Base-by-base conservation (phyloP, 2,329 filamentous ascomycete genomes). In the Fusarium cicatricum region DNA sequence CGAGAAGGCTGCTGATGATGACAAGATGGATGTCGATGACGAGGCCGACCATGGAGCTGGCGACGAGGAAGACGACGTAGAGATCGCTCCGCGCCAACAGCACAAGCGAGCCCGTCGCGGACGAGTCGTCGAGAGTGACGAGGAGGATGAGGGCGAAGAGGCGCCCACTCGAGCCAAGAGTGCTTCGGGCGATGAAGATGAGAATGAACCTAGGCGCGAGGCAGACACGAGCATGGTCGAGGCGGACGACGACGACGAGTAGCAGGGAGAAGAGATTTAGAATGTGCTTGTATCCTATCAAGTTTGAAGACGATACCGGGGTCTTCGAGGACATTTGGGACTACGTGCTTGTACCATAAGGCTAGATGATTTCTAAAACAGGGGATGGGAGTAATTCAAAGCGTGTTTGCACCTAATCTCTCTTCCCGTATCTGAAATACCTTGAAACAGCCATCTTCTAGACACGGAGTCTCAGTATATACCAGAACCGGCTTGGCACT, bases 1-100 rank as follows among this genome's bases (percentile, higher is more conserved):
- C 6, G 75, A 75, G 44, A 74, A 72, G 49, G 66, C 67, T 10
- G 69, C 68, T 4, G 75, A 61, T 11, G 76, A 75, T 6, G 80
- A 82, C 55, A 74, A 72, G 58, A 85, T 85, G 82, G 82, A 85
- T 9, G 75, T 85, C 2, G 83, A 85, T 57, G 74, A 77, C 16
- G 67, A 72, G 11, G 71, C 66, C 7, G 65, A 70, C 72, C 53
- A 59, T 66, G 48, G 69, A 62, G 41, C 75, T 26, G 77, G 80
- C 7, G 79, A 80, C 12, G 81, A 84, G 7, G 83, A 80, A 1
- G 60, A 82, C 1, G 80, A 85, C 2, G 83, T 82, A 3, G 81
- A 81, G 31, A 75, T 74, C 16, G 74, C 77, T 19, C 71, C 74
- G 46, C 76, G 77, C 46, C 74, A 75, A 58, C 74, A 75, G 64